A percentile compares a stretch with the other conserved stretches of the same genome.
Conservation (phyloP, 805 yeast species). For the Teunomyces gatunensis region DNA sequence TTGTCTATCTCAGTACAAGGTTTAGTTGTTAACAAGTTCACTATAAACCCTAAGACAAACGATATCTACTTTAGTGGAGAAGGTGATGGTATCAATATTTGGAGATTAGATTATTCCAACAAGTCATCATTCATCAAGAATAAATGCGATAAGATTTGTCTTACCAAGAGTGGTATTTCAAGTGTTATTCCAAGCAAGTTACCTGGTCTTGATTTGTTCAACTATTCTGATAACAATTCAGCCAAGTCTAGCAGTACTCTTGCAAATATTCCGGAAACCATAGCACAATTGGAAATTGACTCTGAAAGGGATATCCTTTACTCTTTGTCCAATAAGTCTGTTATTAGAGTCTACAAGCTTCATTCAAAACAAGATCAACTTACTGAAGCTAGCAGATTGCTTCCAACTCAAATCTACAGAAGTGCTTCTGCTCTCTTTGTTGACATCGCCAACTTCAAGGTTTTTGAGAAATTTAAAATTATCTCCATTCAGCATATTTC, state of each 20-base stretch:
- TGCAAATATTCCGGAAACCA: conserved; percentile 46
- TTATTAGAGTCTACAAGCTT: conserved; percentile 75
- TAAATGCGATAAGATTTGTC: conserved; percentile 78
- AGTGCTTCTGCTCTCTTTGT: conserved; percentile 51
- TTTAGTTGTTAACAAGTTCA: conserved; percentile 62
- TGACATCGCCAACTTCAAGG: conserved; percentile 54
- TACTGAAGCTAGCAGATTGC: conserved; percentile 34
- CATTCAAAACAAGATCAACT: conserved; percentile 41
- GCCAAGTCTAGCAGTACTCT: conserved; percentile 6
- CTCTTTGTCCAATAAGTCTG: conserved; percentile 76
- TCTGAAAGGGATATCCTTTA: conserved; percentile 74
- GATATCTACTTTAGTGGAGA: conserved; percentile 84
- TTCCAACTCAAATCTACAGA: conserved; percentile 46
- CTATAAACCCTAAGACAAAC: conserved; percentile 59
- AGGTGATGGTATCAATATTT: conserved; percentile 72
- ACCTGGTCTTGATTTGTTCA: conserved; percentile 33
- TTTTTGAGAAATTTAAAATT: conserved; percentile 50
- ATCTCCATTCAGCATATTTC: conserved; percentile 62
- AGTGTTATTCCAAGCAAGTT: conserved; percentile 37
- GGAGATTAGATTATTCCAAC: conserved; percentile 84
- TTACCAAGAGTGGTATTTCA: conserved; percentile 60
- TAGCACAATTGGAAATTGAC: conserved; percentile 70
- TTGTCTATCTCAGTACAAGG: conserved; percentile 81
- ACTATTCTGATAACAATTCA: conserved; percentile 14
- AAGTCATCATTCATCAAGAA: conserved; percentile 85